Base-by-base conservation (phyloP, 2,329 filamentous ascomycete genomes). In the Aureobasidium zeae region DNA sequence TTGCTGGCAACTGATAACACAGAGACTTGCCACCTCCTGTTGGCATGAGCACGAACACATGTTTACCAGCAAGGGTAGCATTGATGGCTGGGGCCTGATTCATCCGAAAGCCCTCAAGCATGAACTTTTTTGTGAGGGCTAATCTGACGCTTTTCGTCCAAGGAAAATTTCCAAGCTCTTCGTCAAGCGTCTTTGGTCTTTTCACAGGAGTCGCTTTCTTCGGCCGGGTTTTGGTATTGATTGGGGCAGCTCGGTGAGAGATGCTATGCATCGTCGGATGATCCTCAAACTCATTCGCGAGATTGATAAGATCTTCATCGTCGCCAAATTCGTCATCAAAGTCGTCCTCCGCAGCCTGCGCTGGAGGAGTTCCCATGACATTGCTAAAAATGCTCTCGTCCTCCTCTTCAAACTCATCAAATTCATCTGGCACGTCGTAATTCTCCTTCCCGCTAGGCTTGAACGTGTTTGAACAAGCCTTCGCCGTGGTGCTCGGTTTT, bases 41-140 rank as follows among this genome's bases (percentile, higher is more conserved):
- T 2, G 93, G 91, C 91, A 98, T 98, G 28, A 98, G 70, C 12
- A 98, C 83, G 59, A 98, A 98, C 0, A 84, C 82, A 63, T 98
- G 89, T 51, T 89, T 80, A 3, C 89, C 91, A 21, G 69, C 72
- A 33, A 98, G 68, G 0, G 91, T 96, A 1, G 88, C 83, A 61
- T 98, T 96, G 61, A 98, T 95, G 11, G 91, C 88, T 62, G 96
- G 86, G 2, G 96, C 72, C 58, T 98, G 91, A 57, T 95, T 91
- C 43, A 81, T 78, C 21, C 93, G 79, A 57, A 98, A 98, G 0
- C 86, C 86, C 43, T 76, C 77, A 60, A 98, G 80, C 50, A 81
- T 76, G 57, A 98, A 98, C 3, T 79, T 74, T 53, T 89, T 80
- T 55, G 83, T 86, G 51, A 98, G 67, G n/a, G 79, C 83, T 43